Percentiles rank a stretch among this genome's conserved stretches.
Conservation (phyloP, 1,284 basidiomycete genomes). For the Rhodofomes roseus region DNA sequence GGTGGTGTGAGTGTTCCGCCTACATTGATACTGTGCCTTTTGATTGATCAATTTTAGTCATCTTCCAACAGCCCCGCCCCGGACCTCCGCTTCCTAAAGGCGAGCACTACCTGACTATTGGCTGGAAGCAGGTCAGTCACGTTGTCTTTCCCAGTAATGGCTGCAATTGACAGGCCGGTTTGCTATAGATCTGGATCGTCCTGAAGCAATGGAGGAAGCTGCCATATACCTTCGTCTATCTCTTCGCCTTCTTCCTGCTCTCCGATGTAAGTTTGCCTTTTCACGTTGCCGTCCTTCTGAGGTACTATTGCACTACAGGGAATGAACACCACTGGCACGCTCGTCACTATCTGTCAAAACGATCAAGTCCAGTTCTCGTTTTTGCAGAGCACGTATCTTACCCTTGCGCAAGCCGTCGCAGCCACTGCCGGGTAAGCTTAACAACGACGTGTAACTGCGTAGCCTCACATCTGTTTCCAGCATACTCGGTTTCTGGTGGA, state of each 20-base stretch:
- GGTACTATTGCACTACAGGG: no score
- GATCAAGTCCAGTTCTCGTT: slow-evolving; percentile 72
- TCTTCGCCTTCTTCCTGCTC: slow-evolving; percentile 73
- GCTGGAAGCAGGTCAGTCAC: slow-evolving; percentile 65
- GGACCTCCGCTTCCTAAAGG: slow-evolving; percentile 73
- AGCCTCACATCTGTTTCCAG: slow-evolving; percentile 25
- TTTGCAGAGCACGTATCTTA: slow-evolving; percentile 74
- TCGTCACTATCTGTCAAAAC: slow-evolving; percentile 46
- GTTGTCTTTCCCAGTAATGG: no score
- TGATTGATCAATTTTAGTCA: slow-evolving; percentile 27
- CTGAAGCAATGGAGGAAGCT: slow-evolving; percentile 66
- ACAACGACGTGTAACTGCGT: no score
- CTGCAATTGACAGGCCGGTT: not conserved
- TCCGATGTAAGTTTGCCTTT: slow-evolving; percentile 51
- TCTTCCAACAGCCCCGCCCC: slow-evolving; percentile 25
- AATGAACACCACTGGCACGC: no score
- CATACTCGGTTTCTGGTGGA: slow-evolving; percentile 76
- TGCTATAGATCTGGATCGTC: slow-evolving; percentile 60
- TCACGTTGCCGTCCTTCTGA: not conserved
- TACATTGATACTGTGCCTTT: no score
- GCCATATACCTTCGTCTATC: slow-evolving; percentile 74
- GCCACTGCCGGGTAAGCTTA: slow-evolving; percentile 45
- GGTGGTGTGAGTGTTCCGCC: slow-evolving; percentile 59
- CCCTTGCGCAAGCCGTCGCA: slow-evolving; percentile 66
- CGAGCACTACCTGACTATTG: slow-evolving; percentile 67